Conservation (phyloP, 352 stramenopile genomes). For the Pythium rhizo-oryzae region DNA sequence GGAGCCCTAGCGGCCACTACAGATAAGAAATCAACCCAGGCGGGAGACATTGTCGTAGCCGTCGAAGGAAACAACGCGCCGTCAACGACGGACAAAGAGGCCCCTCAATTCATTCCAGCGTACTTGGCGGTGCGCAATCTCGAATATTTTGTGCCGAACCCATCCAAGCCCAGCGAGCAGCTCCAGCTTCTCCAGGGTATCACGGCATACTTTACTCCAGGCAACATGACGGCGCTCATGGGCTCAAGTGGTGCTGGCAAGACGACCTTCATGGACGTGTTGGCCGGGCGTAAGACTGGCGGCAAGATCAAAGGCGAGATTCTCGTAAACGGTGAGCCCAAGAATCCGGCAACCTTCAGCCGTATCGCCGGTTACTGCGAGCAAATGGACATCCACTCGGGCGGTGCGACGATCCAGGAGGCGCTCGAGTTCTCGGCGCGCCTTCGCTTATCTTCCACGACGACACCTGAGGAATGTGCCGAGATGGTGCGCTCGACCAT, state of each 20-base stretch:
- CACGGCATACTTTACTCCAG: conserved; percentile 32
- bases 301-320: conserved; percentile 60
- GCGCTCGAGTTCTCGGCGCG: conserved; percentile 24
- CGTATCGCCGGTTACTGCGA: conserved; percentile 29
- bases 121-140: conserved; percentile 28
- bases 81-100: background rate
- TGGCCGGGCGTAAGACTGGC: conserved; percentile 87
- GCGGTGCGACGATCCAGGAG: conserved; percentile 33
- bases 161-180: conserved; percentile 1
- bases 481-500: conserved; percentile 52
- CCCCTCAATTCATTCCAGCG: conserved; percentile 13
- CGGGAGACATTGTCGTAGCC: too few species aligned
- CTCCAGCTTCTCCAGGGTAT: conserved; percentile 38
- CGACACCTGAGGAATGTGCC: conserved; percentile 7
- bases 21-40: too few species aligned
- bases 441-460: conserved; percentile 17
- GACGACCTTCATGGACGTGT: conserved; percentile 92
- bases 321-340: conserved; percentile 28
- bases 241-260: conserved; percentile 70
- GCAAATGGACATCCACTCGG: too few species aligned
- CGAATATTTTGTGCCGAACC: conserved; percentile 32
- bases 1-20: too few species aligned
- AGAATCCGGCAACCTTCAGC: conserved; percentile 16
- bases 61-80: too few species aligned
- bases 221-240: conserved; percentile 51